Percentiles rank a stretch among this genome's conserved stretches.
These are phyloP conservation scores for Mycena indigotica DNA, from an alignment of 768 basidiomycete genomes.

Conservation along the genomic window DNA sequence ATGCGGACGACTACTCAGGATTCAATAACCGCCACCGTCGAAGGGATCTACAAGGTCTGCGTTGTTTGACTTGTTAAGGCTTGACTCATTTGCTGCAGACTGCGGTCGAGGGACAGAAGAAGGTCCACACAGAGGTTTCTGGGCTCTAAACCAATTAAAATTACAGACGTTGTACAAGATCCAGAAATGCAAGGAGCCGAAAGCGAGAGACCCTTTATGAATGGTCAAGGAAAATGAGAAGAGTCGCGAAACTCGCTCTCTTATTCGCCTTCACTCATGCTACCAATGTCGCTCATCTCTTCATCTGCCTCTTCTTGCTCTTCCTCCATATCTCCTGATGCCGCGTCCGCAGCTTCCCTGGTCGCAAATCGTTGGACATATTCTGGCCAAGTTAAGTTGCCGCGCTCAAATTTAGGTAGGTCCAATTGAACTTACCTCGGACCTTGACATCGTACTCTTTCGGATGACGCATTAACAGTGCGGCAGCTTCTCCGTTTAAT, in stretches of 20 bases:
- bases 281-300: slow-evolving; percentile 87
- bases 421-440: slow-evolving; percentile 58
- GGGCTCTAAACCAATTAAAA: slow-evolving; percentile 22
- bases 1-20: slow-evolving; percentile 73
- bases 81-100: slow-evolving; percentile 43
- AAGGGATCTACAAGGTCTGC: slow-evolving; percentile 70
- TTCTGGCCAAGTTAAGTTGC: slow-evolving; percentile 51
- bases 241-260: slow-evolving; percentile 22
- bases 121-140: slow-evolving; percentile 65
- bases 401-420: not conserved
- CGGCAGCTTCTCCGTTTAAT: slow-evolving; percentile 96
- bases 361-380: slow-evolving; percentile 96
- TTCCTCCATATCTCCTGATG: slow-evolving; percentile 58
- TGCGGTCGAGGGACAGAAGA: slow-evolving; percentile 73
- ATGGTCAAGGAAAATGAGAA: slow-evolving; percentile 13
- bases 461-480: slow-evolving; percentile 94
- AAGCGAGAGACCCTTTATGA: slow-evolving; percentile 15
- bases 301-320: slow-evolving; percentile 77
- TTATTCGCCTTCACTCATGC: slow-evolving; percentile 72
- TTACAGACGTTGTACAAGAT: slow-evolving; percentile 23
- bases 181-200: slow-evolving; percentile 23
- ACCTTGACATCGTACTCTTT: slow-evolving; percentile 95
- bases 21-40: slow-evolving; percentile 76
- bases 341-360: slow-evolving; percentile 83
- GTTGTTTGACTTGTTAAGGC: slow-evolving; percentile 16